These are phyloP conservation scores for Cystobasidium tubakii DNA, from an alignment of 768 basidiomycete species.

Conservation along the genomic window DNA sequence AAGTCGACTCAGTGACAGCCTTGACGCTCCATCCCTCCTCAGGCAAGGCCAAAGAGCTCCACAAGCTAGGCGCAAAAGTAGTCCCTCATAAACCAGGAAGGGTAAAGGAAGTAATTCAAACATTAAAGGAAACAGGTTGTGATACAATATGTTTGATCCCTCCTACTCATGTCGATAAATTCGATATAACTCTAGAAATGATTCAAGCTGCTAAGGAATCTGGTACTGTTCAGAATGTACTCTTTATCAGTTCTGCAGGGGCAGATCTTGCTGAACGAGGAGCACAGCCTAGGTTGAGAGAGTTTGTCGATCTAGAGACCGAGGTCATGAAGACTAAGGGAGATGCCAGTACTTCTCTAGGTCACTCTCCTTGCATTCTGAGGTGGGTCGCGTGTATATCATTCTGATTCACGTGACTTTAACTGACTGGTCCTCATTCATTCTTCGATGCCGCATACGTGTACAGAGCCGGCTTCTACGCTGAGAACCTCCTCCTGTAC, in stretches of 20 bases:
- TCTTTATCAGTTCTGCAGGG: constrained; percentile 10
- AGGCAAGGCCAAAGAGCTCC: background rate
- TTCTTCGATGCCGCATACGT: too few relatives aligned
- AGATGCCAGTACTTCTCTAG: background rate
- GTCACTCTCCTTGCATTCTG: constrained; percentile 6
- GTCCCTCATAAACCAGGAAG: constrained; percentile 1
- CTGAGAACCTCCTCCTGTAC: constrained; percentile 12
- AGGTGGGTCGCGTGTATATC: background rate
- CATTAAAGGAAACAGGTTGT: background rate
- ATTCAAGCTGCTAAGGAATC: background rate
- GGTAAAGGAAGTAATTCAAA: background rate
- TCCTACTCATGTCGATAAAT: constrained; percentile 15
- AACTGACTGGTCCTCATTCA: too few relatives aligned
- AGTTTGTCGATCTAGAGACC: background rate
- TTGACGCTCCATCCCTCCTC: background rate
- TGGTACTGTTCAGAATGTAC: constrained; percentile 5
- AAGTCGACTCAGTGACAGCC: background rate
- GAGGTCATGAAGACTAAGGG: constrained; percentile 15
- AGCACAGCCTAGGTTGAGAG: background rate
- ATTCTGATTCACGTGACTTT: background rate
- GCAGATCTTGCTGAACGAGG: constrained; percentile 3
- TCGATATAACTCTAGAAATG: constrained; percentile 8
- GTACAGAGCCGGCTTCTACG: constrained; percentile 10
- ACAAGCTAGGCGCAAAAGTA: constrained; percentile 10
- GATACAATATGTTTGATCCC: constrained; percentile 8